Base-by-base conservation (phyloP, 179 eudicot genomes). In the Sideroxylon spinosum region DNA sequence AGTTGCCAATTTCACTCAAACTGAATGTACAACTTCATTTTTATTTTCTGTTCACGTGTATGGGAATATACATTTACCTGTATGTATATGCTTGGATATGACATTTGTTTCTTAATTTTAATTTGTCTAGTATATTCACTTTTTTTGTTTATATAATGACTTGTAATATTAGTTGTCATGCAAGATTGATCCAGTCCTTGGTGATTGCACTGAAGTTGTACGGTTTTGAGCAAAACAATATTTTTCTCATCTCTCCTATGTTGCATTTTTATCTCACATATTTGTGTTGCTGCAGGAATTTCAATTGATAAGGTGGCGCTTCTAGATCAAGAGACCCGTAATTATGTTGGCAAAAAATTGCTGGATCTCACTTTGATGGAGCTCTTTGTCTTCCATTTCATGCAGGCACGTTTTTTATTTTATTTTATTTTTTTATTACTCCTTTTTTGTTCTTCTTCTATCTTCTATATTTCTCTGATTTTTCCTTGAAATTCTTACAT, bases 291-390 rank as follows among this genome's bases (percentile, higher is more conserved):
- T 83, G 62, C 89, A 91, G 98, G 98, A 63, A 82, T 89, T 81
- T 89, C 98, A 28, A 82, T 95, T 77, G 98, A 95, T 86, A 90
- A 95, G 88, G 95, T 91, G 81, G 89, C 95, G 78, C 75, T 66
- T 44, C 88, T 95, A 71, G 88, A 85, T 80, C 97, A 91, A 86
- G 91, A 86, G 82, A 93, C 95, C 78, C 98, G 98, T 75, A 90
- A 91, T 82, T 84, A 89, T 80, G 98, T 93, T 44, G 98, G 98
- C 50, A 85, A 82, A 83, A 93, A 88, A 84, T 86, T 95, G 81
- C 82, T 95, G 78, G 91, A 90, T 90, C 93, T 95, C 65, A 91
- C 98, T 81, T 80, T 95, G 84, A 91, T 69, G 95, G 97, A 95
- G 88, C 82, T 95, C 68, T 95, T 95, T 85, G 87, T 89, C 75